Evolutionary conservation across 495 filamentous ascomycete genomes (phyloP).

Genomic region (Hyaloscypha hepaticicola): DNA sequence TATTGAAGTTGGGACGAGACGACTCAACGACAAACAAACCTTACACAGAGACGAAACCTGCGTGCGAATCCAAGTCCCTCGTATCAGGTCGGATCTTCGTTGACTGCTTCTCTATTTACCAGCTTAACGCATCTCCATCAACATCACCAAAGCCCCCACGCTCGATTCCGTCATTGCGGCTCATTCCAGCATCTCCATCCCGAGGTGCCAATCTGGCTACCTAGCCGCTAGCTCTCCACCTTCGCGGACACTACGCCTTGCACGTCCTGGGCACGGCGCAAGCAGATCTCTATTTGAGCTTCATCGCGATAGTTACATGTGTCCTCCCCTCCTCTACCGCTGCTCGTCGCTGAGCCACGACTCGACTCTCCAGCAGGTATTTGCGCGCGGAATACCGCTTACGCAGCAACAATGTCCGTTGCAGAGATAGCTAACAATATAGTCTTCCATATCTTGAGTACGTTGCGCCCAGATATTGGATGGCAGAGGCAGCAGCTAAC

Average conservation of each 20-base stretch:
- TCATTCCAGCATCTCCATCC: neutral
- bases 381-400: neutral
- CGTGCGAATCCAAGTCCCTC: neutral
- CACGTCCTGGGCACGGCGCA: neutral
- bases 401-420: constrained; percentile 20
- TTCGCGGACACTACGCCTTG: neutral
- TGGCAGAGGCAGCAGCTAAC: constrained; percentile 5
- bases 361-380: constrained; percentile 7
- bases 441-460: constrained; percentile 30
- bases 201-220: neutral
- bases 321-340: constrained; percentile 21
- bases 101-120: neutral
- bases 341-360: constrained; percentile 33
- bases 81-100: neutral
- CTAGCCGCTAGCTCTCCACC: constrained; percentile 12
- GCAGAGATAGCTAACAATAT: constrained; percentile 6
- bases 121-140: neutral
- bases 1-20: neutral
- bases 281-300: neutral
- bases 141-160: neutral
- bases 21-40: neutral
- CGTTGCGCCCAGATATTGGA: constrained; percentile 5
- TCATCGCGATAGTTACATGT: constrained; percentile 29
- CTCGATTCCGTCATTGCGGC: neutral
- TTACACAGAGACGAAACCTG: neutral